phyloP scores from a whole-genome alignment of 352 stramenopile species.

The Phytophthora macrochlamydospora region DNA sequence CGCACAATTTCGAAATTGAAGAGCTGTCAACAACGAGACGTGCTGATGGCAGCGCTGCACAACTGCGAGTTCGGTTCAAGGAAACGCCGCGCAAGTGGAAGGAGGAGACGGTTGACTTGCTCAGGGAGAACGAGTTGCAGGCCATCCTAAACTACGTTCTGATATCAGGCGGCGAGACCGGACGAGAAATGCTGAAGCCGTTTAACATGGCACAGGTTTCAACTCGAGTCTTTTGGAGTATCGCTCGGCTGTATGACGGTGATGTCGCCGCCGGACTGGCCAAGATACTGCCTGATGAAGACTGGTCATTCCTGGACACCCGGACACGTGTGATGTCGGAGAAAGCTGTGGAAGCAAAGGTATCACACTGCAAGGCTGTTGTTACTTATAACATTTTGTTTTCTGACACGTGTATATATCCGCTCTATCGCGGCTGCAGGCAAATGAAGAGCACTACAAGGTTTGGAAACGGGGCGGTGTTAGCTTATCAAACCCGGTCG shows the following conservation, averaged over 20 bases:
- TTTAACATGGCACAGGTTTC: slow-evolving; percentile 91
- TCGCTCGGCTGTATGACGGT: slow-evolving; percentile 78
- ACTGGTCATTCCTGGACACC: slow-evolving; percentile 85
- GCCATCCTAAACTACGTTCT: slow-evolving; percentile 86
- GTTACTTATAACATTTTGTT: not conserved
- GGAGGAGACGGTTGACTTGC: slow-evolving; percentile 71
- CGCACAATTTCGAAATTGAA: slow-evolving; percentile 63
- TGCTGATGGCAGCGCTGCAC: slow-evolving; percentile 28
- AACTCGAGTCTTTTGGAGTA: slow-evolving; percentile 86
- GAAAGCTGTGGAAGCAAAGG: slow-evolving; percentile 83
- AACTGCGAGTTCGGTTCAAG: slow-evolving; percentile 80
- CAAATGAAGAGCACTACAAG: slow-evolving; percentile 74
- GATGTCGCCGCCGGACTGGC: slow-evolving; percentile 68
- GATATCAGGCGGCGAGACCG: slow-evolving; percentile 77
- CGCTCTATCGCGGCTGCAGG: slow-evolving; percentile 28
- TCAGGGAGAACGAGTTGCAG: slow-evolving; percentile 70
- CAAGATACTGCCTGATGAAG: slow-evolving; percentile 76
- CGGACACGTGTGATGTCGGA: slow-evolving; percentile 72
- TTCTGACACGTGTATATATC: not conserved
- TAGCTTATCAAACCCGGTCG: slow-evolving; percentile 2
- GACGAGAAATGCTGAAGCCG: slow-evolving; percentile 88
- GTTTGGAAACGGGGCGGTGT: slow-evolving; percentile 54
- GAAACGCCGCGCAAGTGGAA: slow-evolving; percentile 83
- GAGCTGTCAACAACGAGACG: slow-evolving; percentile 33
- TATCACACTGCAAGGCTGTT: slow-evolving; percentile 15